Conservation (phyloP, 805 yeast genomes). For the Candida nitratophila region DNA sequence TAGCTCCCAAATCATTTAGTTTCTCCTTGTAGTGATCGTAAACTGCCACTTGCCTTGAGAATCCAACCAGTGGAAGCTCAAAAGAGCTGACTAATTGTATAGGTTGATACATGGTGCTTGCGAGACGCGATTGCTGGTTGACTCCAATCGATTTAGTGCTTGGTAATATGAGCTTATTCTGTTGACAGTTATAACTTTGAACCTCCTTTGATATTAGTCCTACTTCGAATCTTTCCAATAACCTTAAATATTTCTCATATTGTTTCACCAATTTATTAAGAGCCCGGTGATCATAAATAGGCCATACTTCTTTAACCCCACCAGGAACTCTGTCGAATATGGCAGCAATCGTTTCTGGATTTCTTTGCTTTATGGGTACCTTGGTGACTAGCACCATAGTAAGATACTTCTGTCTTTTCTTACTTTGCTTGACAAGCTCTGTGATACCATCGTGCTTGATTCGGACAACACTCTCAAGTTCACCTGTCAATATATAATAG, state of each 20-base stretch:
- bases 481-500: conserved; percentile 49
- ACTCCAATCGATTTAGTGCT: conserved; percentile 8
- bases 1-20: conserved; percentile 1
- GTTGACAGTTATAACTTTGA: conserved; percentile 3
- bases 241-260: conserved; percentile 21
- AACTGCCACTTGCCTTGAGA: conserved; percentile 13
- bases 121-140: background rate
- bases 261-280: conserved; percentile 25
- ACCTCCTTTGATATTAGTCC: conserved; percentile 27
- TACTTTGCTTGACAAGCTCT: background rate
- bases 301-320: conserved; percentile 53
- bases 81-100: conserved; percentile 5
- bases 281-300: conserved; percentile 38
- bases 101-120: conserved; percentile 9
- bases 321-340: conserved; percentile 41
- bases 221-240: conserved; percentile 34
- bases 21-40: conserved; percentile 9
- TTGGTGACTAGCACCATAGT: conserved; percentile 31
- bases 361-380: conserved; percentile 33
- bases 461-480: conserved; percentile 43
- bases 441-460: conserved; percentile 37
- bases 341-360: conserved; percentile 18
- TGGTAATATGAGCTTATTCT: conserved; percentile 4
- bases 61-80: conserved; percentile 13
- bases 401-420: conserved; percentile 12